Conservation (phyloP, 192 early-diverging fungal genomes). For the Linderina pennispora region DNA sequence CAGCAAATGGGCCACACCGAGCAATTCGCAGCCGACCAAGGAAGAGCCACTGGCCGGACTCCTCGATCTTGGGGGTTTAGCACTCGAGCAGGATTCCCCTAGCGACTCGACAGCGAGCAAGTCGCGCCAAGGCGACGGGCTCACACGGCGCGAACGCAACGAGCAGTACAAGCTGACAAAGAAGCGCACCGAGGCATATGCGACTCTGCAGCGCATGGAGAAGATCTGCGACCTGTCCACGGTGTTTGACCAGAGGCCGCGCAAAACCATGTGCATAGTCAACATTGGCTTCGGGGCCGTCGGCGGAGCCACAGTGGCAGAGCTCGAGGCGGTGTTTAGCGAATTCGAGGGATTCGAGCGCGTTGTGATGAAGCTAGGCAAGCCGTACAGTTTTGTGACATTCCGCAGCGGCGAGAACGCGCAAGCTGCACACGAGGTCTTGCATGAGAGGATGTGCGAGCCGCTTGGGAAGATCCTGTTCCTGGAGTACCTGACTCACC, state of each 20-base stretch:
- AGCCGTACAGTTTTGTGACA: constrained; percentile 43
- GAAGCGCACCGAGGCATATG: constrained; percentile 8
- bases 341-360: constrained; percentile 23
- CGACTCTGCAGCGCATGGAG: constrained; percentile 8
- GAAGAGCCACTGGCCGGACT: too few relatives aligned
- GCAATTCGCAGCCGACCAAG: too few relatives aligned
- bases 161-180: constrained; percentile 3
- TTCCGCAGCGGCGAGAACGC: constrained; percentile 26
- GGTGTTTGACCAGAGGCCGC: constrained; percentile 7
- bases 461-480: constrained; percentile 25
- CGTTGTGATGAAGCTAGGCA: constrained; percentile 28
- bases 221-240: background rate
- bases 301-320: constrained; percentile 19
- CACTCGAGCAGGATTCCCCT: too few relatives aligned
- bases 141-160: constrained; percentile 7
- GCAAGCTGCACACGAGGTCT: constrained; percentile 3
- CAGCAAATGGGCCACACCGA: too few relatives aligned
- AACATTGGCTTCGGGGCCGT: constrained; percentile 27
- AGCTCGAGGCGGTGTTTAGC: constrained; percentile 22
- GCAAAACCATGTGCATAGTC: constrained; percentile 20
- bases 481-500: constrained; percentile 29
- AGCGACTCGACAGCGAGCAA: too few relatives aligned
- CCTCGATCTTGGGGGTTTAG: too few relatives aligned
- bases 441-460: constrained; percentile 22
- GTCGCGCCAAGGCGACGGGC: too few relatives aligned